Conservation (phyloP, 148 eudicot genomes). For the Diospyros kaki region DNA sequence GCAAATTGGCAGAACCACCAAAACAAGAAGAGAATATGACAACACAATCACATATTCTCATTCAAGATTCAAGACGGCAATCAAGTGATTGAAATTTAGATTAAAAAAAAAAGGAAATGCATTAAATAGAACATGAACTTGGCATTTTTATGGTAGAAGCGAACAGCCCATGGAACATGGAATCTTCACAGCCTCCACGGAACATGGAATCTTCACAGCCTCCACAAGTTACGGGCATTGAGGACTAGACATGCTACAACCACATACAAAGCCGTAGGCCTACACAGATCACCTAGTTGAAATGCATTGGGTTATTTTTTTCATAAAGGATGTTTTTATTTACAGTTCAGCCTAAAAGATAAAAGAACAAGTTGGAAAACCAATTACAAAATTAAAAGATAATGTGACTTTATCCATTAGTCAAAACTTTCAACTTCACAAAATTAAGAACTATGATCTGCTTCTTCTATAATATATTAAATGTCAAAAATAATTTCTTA, state of each 20-base stretch:
- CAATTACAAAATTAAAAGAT: too few species aligned
- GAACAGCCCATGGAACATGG: not conserved
- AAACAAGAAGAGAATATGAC: not conserved
- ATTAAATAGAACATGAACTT: not conserved
- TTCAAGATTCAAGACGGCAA: not conserved
- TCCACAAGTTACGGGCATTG: not conserved
- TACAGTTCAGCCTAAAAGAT: too few species aligned
- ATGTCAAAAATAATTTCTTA: too few species aligned
- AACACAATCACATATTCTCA: not conserved
- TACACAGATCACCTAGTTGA: not conserved
- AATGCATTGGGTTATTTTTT: not conserved
- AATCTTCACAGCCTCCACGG: too few species aligned
- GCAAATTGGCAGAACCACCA: not conserved
- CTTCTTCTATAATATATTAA: too few species aligned
- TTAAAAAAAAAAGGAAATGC: not conserved
- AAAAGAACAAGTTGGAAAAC: too few species aligned
- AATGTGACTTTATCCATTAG: too few species aligned
- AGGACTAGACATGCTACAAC: not conserved
- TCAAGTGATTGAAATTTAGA: not conserved
- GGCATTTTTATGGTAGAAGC: not conserved
- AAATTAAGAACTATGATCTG: too few species aligned
- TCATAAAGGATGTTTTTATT: too few species aligned
- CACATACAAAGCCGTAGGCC: not conserved
- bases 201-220: not conserved
- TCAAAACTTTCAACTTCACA: too few species aligned